Conservation (phyloP, 306 rosid genomes). For the Trifolium dubium region DNA sequence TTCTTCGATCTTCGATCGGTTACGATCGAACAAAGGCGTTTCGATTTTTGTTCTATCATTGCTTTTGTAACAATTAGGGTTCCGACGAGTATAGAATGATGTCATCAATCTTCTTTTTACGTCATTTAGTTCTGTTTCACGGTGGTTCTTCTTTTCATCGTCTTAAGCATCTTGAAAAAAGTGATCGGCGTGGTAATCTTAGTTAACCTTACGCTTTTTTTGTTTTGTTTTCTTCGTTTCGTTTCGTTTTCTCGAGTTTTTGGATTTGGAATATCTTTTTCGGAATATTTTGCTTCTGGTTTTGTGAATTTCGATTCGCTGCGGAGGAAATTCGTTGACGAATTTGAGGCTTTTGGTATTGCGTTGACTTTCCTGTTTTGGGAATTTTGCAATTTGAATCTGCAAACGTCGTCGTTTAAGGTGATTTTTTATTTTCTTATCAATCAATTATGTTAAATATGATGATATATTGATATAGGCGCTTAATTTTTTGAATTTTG, state of each 20-base stretch:
- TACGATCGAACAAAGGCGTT: constrained; percentile 32
- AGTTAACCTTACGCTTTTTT: constrained; percentile 60
- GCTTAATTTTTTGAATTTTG: neutral
- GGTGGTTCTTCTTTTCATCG: constrained; percentile 74
- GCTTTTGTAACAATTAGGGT: constrained; percentile 49
- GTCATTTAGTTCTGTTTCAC: constrained; percentile 55
- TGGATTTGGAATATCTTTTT: constrained; percentile 27
- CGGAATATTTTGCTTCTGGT: constrained; percentile 1
- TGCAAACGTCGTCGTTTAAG: constrained; percentile 31
- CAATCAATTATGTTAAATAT: neutral
- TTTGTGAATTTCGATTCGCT: constrained; percentile 16
- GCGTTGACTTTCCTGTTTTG: constrained; percentile 15
- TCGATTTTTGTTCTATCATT: neutral
- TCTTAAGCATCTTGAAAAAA: constrained; percentile 70
- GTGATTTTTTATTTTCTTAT: neutral
- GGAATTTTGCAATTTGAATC: neutral
- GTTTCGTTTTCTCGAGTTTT: constrained; percentile 1
- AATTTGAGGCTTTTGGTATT: constrained; percentile 26
- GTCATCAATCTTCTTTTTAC: constrained; percentile 62
- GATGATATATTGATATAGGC: neutral
- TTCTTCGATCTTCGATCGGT: constrained; percentile 32
- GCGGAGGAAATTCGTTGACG: constrained; percentile 3
- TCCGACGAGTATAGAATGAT: constrained; percentile 68
- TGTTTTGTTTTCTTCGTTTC: neutral
- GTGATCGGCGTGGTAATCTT: constrained; percentile 95